A percentile compares a stretch with the other conserved stretches of the same genome.
These are phyloP conservation scores for Nemania sp. DNA, from an alignment of 2,329 filamentous ascomycete genomes.

Conservation along the genomic window DNA sequence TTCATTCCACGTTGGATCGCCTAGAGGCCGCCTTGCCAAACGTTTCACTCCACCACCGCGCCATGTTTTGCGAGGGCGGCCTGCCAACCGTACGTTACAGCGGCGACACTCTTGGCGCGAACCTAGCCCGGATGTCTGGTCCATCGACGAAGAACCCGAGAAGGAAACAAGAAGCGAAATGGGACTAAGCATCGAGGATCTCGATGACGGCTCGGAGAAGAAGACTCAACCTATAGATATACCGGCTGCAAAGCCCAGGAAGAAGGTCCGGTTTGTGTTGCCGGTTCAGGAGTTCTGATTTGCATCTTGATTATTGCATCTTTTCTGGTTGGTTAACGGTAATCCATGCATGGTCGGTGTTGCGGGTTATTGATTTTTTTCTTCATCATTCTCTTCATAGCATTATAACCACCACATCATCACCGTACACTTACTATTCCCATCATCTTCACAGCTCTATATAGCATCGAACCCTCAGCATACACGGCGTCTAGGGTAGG, in stretches of 20 bases:
- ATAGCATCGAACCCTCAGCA: constrained; percentile 29
- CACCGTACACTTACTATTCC: not conserved
- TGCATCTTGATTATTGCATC: constrained; percentile 22
- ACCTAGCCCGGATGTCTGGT: constrained; percentile 70
- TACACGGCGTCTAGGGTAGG: constrained; percentile 30
- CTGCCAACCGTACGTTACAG: constrained; percentile 52
- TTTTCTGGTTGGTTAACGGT: constrained; percentile 15
- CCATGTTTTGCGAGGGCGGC: constrained; percentile 50
- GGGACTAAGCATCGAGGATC: constrained; percentile 52
- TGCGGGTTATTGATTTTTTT: constrained; percentile 19
- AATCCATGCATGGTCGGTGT: constrained; percentile 38
- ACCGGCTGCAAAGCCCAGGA: constrained; percentile 63
- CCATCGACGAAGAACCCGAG: constrained; percentile 70
- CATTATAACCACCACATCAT: constrained; percentile 28
- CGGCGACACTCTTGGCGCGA: constrained; percentile 66
- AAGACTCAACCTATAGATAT: constrained; percentile 55
- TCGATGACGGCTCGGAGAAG: constrained; percentile 44
- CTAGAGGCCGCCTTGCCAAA: constrained; percentile 45
- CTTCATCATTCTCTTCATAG: constrained; percentile 5
- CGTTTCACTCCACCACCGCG: constrained; percentile 52
- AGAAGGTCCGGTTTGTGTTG: constrained; percentile 68
- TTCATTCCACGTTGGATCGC: constrained; percentile 51
- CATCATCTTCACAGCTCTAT: constrained; percentile 21
- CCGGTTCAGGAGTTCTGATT: constrained; percentile 56
- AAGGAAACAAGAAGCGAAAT: constrained; percentile 63